Conservation (phyloP, 2,329 filamentous ascomycete genomes). For the Blastomyces silverae region DNA sequence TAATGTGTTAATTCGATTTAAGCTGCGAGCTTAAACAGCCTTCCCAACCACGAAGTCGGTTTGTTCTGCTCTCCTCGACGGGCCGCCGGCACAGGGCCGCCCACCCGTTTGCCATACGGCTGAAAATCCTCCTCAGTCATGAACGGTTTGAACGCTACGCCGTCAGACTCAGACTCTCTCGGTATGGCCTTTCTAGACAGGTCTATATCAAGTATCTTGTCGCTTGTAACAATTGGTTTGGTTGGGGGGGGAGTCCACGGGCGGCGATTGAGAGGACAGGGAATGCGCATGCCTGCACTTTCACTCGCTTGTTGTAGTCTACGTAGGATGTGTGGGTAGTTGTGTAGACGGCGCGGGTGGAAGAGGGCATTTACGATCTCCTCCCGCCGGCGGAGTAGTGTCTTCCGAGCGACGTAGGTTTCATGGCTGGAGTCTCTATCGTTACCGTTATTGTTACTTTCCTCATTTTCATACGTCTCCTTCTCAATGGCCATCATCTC, state of each 20-base stretch:
- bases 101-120: not conserved
- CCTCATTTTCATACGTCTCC: constrained; percentile 13
- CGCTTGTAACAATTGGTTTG: not conserved
- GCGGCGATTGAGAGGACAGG: not conserved
- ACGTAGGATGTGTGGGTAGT: not conserved
- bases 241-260: constrained; percentile 4
- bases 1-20: not conserved
- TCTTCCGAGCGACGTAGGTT: not conserved
- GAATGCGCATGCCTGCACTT: not conserved
- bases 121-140: not conserved
- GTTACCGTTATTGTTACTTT: not conserved
- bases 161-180: not conserved
- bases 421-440: not conserved
- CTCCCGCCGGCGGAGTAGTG: constrained; percentile 4
- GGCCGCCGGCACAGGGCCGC: not conserved
- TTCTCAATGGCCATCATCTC: constrained; percentile 16
- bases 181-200: not conserved
- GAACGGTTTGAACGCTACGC: not conserved
- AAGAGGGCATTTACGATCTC: constrained; percentile 5
- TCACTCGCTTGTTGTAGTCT: not conserved
- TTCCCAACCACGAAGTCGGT: not conserved
- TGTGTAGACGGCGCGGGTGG: constrained; percentile 1
- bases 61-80: not conserved
- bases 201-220: not conserved
- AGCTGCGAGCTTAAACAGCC: not conserved